Base-by-base conservation (phyloP, 2,329 filamentous ascomycete species). In the Domatiomyces catenatus region DNA sequence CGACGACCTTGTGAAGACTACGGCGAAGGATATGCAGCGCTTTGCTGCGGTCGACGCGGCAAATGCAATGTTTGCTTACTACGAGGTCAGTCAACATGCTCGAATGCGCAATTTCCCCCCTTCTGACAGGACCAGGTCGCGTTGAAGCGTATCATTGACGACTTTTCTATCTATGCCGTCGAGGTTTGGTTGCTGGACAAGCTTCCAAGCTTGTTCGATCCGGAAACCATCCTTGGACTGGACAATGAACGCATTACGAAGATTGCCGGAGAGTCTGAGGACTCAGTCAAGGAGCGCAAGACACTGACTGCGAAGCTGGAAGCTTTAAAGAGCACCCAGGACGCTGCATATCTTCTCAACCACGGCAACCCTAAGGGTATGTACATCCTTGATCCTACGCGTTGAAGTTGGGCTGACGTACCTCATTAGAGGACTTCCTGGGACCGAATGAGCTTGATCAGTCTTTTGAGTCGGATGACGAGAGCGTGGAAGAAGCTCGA, bases 161-260 rank as follows among this genome's bases (percentile, higher is more conserved):
- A 74, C 17, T 62, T 76, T 7, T 64, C 69, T 15, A 72, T 67
- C n/a, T 62, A 75, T 0, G 73, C 67, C 0, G 63, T 74, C 0
- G 74, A 76, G 55, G 70, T 69, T 24, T 74, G 71, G 44, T 66
- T 77, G 0, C 59, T 76, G 0, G 58, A 51, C 0, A 64, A 69
- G 1, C 51, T 76, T 0, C 63, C 67, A 0, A 48, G 53, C 0
- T 70, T 76, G 2, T 61, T 76, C 28, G 71, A 66, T 0, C 62
- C 68, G 1, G 61, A 60, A 0, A 59, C 56, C 0, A 64, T 75
- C 1, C 58, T 62, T 39, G 50, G 46, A 1, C 66, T 73, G 63
- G 52, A 57, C 2, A 61, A 69, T 1, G 58, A 61, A 0, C 53
- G 54, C 6, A 47, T 66, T 15, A 42, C 44, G 12, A 52, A 52